These are phyloP conservation scores for Hypomontagnella monticulosa DNA, from an alignment of 495 filamentous ascomycete species.

Conservation along the genomic window DNA sequence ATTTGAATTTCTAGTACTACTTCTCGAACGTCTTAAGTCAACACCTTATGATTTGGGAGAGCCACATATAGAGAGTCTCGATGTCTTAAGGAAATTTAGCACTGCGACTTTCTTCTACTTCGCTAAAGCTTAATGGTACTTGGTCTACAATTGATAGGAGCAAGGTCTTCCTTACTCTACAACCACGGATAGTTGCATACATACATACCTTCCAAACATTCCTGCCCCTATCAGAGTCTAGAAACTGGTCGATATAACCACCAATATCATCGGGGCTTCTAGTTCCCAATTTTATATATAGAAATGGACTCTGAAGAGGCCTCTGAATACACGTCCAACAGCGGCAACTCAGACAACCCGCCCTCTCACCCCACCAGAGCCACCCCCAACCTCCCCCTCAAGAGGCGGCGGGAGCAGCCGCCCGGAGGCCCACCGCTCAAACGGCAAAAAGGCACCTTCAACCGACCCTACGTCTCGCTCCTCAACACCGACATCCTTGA, in stretches of 20 bases:
- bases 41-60: no score
- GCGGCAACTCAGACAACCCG: neutral
- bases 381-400: no score
- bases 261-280: neutral
- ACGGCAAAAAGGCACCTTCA: constrained; percentile 53
- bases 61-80: no score
- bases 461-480: constrained; percentile 65
- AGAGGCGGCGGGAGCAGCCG: no score
- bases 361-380: neutral
- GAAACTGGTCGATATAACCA: neutral
- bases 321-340: neutral
- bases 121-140: neutral
- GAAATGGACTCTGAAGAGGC: constrained; percentile 17
- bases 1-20: no score
- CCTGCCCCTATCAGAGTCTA: neutral
- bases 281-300: neutral
- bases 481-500: constrained; percentile 66
- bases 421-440: constrained; percentile 39
- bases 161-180: neutral
- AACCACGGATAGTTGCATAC: constrained; percentile 39
- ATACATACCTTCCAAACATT: constrained; percentile 19
- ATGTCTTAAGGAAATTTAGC: no score
- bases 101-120: no score
- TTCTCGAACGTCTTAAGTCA: no score
- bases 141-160: no score